These are phyloP conservation scores for Rhodotorula sp. DNA, from an alignment of 1,284 basidiomycete genomes.

Conservation along the genomic window DNA sequence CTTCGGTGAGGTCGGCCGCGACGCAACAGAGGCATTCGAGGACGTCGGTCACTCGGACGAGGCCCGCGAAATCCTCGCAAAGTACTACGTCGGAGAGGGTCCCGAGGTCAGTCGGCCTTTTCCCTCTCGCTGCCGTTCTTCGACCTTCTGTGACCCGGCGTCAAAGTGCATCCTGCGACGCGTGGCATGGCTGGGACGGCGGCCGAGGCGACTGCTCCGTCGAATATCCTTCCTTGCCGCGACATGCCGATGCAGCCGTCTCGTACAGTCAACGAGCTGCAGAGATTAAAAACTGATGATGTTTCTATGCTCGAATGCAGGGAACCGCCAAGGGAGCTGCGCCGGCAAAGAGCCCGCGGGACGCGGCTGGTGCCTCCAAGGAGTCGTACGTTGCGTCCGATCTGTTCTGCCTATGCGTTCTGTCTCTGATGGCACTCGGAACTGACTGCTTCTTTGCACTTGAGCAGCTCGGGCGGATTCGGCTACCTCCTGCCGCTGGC, in stretches of 20 bases:
- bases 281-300: neutral
- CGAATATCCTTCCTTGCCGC: neutral
- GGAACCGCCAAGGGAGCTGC: conserved; percentile 13
- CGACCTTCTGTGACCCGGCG: neutral
- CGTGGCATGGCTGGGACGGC: too few relatives aligned
- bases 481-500: conserved; percentile 77
- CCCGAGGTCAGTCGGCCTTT: conserved; percentile 50
- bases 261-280: too few relatives aligned
- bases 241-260: neutral
- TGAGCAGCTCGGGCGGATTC: conserved; percentile 52
- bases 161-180: too few relatives aligned
- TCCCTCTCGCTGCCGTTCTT: neutral
- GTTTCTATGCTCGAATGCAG: neutral
- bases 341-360: conserved; percentile 10
- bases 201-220: neutral
- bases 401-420: neutral
- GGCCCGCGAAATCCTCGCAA: conserved; percentile 80
- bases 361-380: conserved; percentile 3
- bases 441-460: rapidly evolving
- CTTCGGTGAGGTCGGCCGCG: conserved; percentile 86
- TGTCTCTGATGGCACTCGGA: neutral
- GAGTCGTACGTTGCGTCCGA: neutral
- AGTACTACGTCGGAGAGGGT: conserved; percentile 56
- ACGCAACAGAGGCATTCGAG: conserved; percentile 98
- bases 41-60: conserved; percentile 99